A percentile compares a stretch with the other conserved stretches of the same genome.
Conservation (phyloP, 305 asterid species). For the Plantago lanceolata region DNA sequence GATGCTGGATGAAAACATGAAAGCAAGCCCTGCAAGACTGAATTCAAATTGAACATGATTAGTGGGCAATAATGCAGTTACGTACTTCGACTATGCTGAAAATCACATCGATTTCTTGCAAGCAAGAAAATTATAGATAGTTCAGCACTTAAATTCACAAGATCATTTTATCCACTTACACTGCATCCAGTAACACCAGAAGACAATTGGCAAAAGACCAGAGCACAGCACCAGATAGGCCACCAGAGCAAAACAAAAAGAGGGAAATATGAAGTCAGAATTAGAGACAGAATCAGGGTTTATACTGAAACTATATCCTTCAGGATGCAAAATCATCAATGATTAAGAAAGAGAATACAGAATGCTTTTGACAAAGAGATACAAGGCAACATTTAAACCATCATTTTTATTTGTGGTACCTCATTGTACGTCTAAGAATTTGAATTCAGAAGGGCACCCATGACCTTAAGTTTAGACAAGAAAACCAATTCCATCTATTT, state of each 20-base stretch:
- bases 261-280: slow-evolving; percentile 1
- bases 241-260: slow-evolving; percentile 21
- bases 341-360: not conserved
- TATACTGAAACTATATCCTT: slow-evolving; percentile 8
- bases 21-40: slow-evolving; percentile 99
- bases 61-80: slow-evolving; percentile 14
- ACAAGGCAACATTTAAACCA: slow-evolving; percentile 9
- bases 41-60: slow-evolving; percentile 24
- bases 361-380: not conserved
- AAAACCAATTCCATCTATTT: not conserved
- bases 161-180: slow-evolving; percentile 51
- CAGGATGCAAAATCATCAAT: slow-evolving; percentile 10
- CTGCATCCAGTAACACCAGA: slow-evolving; percentile 45
- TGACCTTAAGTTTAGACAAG: not conserved
- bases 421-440: not conserved
- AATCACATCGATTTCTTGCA: slow-evolving; percentile 7
- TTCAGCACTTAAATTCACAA: slow-evolving; percentile 21
- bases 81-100: slow-evolving; percentile 11
- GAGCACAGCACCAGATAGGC: slow-evolving; percentile 28
- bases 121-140: slow-evolving; percentile 14
- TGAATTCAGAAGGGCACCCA: not conserved
- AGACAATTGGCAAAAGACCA: slow-evolving; percentile 7
- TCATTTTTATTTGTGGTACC: not conserved
- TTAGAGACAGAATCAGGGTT: slow-evolving; percentile 5
- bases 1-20: slow-evolving; percentile 92